Evolutionary conservation across 2,329 filamentous ascomycete genomes (phyloP).

Genomic region (Camptophora hylomeconis): DNA sequence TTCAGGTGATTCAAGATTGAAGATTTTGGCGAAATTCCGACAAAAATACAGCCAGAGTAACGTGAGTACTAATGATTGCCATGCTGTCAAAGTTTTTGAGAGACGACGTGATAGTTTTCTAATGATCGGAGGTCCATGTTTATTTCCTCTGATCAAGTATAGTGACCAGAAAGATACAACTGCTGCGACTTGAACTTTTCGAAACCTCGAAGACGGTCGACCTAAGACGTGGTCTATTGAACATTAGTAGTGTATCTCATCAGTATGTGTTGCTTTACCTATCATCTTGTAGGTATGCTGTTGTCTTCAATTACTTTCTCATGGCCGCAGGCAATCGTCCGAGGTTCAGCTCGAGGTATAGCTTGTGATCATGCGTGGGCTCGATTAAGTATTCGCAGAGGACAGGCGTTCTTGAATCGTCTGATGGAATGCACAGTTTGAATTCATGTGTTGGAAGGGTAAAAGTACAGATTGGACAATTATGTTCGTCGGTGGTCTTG

Average conservation of each 20-base stretch:
- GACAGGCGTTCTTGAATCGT: too few relatives aligned
- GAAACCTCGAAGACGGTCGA: conserved; percentile 77
- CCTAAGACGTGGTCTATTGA: conserved; percentile 72
- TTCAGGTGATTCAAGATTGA: conserved; percentile 83
- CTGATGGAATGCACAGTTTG: too few relatives aligned
- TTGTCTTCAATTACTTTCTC: too few relatives aligned
- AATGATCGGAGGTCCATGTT: conserved; percentile 72
- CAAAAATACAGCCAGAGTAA: conserved; percentile 84
- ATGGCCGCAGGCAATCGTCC: too few relatives aligned
- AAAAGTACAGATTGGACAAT: too few relatives aligned
- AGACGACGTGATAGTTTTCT: conserved; percentile 59
- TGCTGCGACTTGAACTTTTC: conserved; percentile 81
- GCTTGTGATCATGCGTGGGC: too few relatives aligned
- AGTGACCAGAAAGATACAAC: conserved; percentile 85
- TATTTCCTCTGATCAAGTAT: conserved; percentile 73
- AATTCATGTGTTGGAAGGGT: too few relatives aligned
- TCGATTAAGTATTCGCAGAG: too few relatives aligned
- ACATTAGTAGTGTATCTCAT: conserved; percentile 4
- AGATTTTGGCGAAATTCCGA: conserved; percentile 84
- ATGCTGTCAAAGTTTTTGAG: conserved; percentile 61
- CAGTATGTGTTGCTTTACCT: conserved; percentile 6
- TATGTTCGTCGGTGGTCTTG: too few relatives aligned
- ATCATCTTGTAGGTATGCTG: too few relatives aligned
- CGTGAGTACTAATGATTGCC: conserved; percentile 79
- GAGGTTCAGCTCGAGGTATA: too few relatives aligned